These are phyloP conservation scores for Luffa acutangula DNA, from an alignment of 306 rosid genomes.

Conservation along the genomic window DNA sequence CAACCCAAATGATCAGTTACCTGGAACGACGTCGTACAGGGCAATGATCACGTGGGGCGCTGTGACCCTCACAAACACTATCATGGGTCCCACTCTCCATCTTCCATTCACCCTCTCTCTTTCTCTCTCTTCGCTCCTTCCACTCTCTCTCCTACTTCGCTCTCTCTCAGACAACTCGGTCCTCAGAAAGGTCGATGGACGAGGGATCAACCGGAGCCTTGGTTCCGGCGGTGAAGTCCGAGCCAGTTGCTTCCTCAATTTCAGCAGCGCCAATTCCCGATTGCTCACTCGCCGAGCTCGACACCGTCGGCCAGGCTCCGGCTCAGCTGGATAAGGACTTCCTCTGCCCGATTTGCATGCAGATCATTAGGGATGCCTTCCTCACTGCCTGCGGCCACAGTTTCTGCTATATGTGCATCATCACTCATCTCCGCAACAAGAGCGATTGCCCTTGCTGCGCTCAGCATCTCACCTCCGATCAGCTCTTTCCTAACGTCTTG, in stretches of 20 bases:
- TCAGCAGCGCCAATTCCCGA: neutral
- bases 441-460: constrained; percentile 94
- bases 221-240: constrained; percentile 26
- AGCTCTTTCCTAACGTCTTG: constrained; percentile 68
- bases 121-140: neutral
- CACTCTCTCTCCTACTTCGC: neutral
- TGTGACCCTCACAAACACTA: constrained; percentile 15
- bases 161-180: neutral
- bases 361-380: constrained; percentile 75
- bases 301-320: constrained; percentile 4
- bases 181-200: constrained; percentile 20
- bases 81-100: constrained; percentile 5
- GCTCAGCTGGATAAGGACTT: constrained; percentile 68
- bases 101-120: neutral
- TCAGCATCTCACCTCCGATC: constrained; percentile 59
- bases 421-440: constrained; percentile 87
- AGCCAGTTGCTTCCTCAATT: constrained; percentile 6
- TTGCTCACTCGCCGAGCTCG: constrained; percentile 6
- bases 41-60: constrained; percentile 9
- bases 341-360: constrained; percentile 97
- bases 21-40: neutral
- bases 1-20: neutral
- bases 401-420: constrained; percentile 96
- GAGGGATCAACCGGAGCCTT: constrained; percentile 31
- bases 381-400: constrained; percentile 90